phyloP scores from a whole-genome alignment of 2,329 filamentous ascomycete genomes.

The Pseudogymnoascus sp. region DNA sequence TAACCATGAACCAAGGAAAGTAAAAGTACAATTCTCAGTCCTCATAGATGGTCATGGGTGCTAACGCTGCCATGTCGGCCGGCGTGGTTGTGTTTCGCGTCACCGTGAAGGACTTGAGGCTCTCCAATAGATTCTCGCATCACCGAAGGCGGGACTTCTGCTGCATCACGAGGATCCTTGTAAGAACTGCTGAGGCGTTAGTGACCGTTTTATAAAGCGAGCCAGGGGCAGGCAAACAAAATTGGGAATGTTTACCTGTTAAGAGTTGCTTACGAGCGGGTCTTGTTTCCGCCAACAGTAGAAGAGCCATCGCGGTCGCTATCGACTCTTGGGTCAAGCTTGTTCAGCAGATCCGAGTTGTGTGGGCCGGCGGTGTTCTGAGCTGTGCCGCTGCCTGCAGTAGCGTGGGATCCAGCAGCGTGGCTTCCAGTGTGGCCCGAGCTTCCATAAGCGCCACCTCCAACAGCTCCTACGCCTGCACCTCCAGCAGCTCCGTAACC shows the following conservation, averaged over 20 bases:
- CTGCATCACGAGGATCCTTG: slow-evolving; percentile 47
- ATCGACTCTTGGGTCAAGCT: slow-evolving; percentile 40
- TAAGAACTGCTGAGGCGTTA: not conserved
- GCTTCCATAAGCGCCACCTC: slow-evolving; percentile 15
- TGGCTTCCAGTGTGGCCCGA: slow-evolving; percentile 14
- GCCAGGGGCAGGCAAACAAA: slow-evolving; percentile 13
- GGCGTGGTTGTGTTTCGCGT: slow-evolving; percentile 38
- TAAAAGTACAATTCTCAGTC: slow-evolving; percentile 4
- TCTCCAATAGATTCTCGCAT: slow-evolving; percentile 43
- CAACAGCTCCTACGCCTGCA: not conserved
- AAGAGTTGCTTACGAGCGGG: slow-evolving; percentile 30
- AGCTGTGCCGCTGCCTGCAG: slow-evolving; percentile 31
- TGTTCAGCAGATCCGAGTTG: slow-evolving; percentile 48
- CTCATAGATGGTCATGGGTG: slow-evolving; percentile 8
- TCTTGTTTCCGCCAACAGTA: slow-evolving; percentile 50
- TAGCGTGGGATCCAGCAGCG: slow-evolving; percentile 22
- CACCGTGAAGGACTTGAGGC: slow-evolving; percentile 41
- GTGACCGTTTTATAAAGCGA: not conserved
- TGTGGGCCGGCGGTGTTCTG: slow-evolving; percentile 47
- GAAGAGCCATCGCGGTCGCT: slow-evolving; percentile 47
- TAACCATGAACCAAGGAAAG: slow-evolving; percentile 1
- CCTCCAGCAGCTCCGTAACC: slow-evolving; percentile 18
- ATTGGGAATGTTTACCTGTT: slow-evolving; percentile 12
- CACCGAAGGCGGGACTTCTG: slow-evolving; percentile 52
- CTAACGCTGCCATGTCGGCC: slow-evolving; percentile 40